Evolutionary conservation across 2,329 filamentous ascomycete species (phyloP).

Genomic region (Claviceps maximensis): DNA sequence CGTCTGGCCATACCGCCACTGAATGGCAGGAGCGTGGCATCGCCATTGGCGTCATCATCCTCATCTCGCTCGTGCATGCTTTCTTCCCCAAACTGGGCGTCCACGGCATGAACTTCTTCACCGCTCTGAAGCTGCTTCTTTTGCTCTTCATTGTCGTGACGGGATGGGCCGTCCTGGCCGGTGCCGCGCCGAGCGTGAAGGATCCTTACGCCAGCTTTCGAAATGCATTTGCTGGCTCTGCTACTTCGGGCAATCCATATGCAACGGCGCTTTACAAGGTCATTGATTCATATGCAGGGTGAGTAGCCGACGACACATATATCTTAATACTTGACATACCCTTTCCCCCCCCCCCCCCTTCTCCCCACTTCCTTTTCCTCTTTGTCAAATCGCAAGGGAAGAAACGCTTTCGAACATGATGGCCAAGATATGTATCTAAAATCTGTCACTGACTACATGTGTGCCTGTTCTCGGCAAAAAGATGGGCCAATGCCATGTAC

Average conservation of each 20-base stretch:
- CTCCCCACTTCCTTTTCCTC: no score
- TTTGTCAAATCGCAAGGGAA: no score
- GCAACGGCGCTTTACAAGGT: conserved; percentile 45
- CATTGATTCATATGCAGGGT: conserved; percentile 49
- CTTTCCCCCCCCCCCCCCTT: no score
- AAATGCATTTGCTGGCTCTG: conserved; percentile 29
- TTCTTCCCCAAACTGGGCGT: conserved; percentile 44
- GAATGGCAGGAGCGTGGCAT: conserved; percentile 46
- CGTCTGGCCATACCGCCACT: conserved; percentile 33
- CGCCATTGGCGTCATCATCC: conserved; percentile 27
- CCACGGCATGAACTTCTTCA: conserved; percentile 43
- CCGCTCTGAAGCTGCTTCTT: conserved; percentile 46
- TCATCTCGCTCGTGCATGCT: conserved; percentile 27
- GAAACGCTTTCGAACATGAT: no score
- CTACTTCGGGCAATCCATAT: conserved; percentile 31
- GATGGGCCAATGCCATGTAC: conserved; percentile 48
- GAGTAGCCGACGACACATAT: no score
- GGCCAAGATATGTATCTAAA: no score
- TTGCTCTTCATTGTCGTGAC: conserved; percentile 48
- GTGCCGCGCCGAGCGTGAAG: conserved; percentile 32
- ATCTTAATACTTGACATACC: no score
- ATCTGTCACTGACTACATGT: no score
- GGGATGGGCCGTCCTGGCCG: conserved; percentile 40
- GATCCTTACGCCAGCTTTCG: conserved; percentile 42
- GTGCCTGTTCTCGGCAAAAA: no score